Conservation (phyloP, 2,329 filamentous ascomycete genomes). For the Nemania sp. region DNA sequence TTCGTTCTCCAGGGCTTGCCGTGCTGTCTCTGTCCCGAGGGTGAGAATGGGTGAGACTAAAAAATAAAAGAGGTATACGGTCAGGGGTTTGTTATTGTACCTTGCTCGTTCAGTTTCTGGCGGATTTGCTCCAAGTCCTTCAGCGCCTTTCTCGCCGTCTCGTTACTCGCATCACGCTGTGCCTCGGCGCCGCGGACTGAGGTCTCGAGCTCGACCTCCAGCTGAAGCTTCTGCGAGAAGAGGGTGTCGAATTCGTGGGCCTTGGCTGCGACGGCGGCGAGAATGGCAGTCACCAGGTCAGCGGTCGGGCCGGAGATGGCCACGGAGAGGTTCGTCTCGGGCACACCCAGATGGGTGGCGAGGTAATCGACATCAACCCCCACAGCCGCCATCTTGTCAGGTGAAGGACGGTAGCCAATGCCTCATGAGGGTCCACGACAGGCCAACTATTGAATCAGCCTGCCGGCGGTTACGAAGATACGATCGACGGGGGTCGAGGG, state of each 20-base stretch:
- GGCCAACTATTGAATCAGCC: not conserved
- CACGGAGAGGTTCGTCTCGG: constrained; percentile 64
- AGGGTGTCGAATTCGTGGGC: constrained; percentile 82
- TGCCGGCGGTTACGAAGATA: not conserved
- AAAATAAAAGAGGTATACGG: not conserved
- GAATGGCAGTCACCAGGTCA: constrained; percentile 75
- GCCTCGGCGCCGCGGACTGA: constrained; percentile 82
- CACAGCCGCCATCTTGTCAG: constrained; percentile 60
- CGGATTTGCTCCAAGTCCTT: constrained; percentile 83
- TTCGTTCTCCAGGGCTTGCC: constrained; percentile 78
- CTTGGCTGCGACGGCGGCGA: constrained; percentile 76
- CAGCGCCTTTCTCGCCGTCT: constrained; percentile 78
- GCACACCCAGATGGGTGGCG: constrained; percentile 71
- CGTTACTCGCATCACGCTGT: constrained; percentile 80
- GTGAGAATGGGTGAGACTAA: constrained; percentile 23
- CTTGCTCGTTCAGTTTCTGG: constrained; percentile 80
- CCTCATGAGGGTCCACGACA: constrained; percentile 33
- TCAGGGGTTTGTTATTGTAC: constrained; percentile 52
- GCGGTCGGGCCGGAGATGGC: constrained; percentile 71
- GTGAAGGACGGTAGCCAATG: constrained; percentile 25
- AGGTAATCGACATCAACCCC: constrained; percentile 73
- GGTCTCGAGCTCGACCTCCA: constrained; percentile 93
- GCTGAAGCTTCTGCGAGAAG: constrained; percentile 83
- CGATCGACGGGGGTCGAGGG: not conserved
- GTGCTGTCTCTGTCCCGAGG: constrained; percentile 66